Evolutionary conservation across 305 asterid species (phyloP).

Genomic region (Solanum chacoense): DNA sequence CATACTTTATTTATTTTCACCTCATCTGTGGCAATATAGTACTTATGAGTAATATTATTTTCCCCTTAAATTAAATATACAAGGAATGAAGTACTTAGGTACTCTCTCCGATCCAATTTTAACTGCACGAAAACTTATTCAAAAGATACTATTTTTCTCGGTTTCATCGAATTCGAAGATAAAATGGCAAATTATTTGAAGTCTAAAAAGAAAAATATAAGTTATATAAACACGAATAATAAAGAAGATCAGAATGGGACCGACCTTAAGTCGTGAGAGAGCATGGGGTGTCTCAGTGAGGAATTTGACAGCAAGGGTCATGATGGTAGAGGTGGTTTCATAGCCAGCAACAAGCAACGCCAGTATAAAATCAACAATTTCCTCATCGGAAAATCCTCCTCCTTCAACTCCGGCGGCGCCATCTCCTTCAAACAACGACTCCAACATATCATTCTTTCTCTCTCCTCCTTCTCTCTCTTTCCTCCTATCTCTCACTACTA

Average conservation of each 20-base stretch:
- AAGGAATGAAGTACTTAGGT: neutral
- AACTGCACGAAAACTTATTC: neutral
- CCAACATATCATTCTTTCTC: conserved; percentile 77
- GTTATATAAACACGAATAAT: too few species aligned
- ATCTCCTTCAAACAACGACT: conserved; percentile 68
- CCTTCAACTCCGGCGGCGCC: conserved; percentile 44
- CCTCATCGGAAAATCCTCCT: conserved; percentile 68
- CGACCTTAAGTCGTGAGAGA: conserved; percentile 55
- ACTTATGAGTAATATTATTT: neutral
- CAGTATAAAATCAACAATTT: conserved; percentile 80
- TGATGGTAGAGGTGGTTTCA: conserved; percentile 87
- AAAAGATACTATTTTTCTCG: neutral
- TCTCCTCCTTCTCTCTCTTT: conserved; percentile 47
- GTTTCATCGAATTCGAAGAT: neutral
- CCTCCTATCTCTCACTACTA: conserved; percentile 79
- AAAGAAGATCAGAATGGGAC: conserved; percentile 9
- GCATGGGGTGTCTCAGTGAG: conserved; percentile 75
- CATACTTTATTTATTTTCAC: neutral
- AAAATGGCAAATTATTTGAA: neutral
- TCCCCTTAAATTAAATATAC: neutral
- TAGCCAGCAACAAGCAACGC: conserved; percentile 94
- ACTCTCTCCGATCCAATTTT: neutral
- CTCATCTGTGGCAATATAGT: neutral
- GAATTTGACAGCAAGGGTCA: conserved; percentile 86
- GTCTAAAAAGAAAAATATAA: neutral